A percentile compares a stretch with the other conserved stretches of the same genome.
phyloP scores from a whole-genome alignment of 164 flowering plant genomes.

The Santalum album region DNA sequence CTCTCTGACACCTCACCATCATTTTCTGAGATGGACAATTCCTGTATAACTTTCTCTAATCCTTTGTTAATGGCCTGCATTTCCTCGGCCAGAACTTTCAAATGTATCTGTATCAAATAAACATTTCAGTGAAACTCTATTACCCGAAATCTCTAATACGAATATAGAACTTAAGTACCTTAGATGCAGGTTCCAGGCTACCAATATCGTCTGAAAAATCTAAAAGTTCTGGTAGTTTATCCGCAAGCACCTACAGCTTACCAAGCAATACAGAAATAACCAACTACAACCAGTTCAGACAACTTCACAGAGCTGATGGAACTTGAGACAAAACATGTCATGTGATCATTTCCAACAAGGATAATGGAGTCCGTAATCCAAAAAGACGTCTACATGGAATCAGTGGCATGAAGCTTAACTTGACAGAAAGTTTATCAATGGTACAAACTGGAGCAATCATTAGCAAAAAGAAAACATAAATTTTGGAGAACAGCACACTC shows the following conservation, averaged over 20 bases:
- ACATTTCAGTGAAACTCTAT: neutral
- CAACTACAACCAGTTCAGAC: neutral
- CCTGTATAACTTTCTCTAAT: slow-evolving; percentile 92
- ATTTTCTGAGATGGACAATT: slow-evolving; percentile 72
- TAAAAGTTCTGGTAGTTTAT: slow-evolving; percentile 77
- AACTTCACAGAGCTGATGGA: too few relatives aligned
- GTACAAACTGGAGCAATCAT: too few relatives aligned
- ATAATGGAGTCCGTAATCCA: too few relatives aligned
- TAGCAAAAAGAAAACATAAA: too few relatives aligned
- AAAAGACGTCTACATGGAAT: too few relatives aligned
- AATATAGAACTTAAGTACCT: slow-evolving; percentile 34
- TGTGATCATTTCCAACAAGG: too few relatives aligned
- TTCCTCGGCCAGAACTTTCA: slow-evolving; percentile 93
- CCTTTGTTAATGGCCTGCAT: slow-evolving; percentile 98
- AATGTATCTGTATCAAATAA: slow-evolving; percentile 60
- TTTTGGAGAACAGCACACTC: too few relatives aligned
- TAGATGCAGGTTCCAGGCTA: slow-evolving; percentile 77
- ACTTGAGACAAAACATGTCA: too few relatives aligned
- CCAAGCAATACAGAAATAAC: slow-evolving; percentile 8
- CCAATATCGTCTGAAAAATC: slow-evolving; percentile 79
- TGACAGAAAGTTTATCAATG: too few relatives aligned
- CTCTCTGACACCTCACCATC: slow-evolving; percentile 78
- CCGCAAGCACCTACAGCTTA: slow-evolving; percentile 69
- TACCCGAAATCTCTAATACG: neutral
- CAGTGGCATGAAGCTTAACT: too few relatives aligned